A percentile compares a stretch with the other conserved stretches of the same genome.
Evolutionary conservation across 2,329 filamentous ascomycete species (phyloP).

Genomic region (Cercospora zeina): DNA sequence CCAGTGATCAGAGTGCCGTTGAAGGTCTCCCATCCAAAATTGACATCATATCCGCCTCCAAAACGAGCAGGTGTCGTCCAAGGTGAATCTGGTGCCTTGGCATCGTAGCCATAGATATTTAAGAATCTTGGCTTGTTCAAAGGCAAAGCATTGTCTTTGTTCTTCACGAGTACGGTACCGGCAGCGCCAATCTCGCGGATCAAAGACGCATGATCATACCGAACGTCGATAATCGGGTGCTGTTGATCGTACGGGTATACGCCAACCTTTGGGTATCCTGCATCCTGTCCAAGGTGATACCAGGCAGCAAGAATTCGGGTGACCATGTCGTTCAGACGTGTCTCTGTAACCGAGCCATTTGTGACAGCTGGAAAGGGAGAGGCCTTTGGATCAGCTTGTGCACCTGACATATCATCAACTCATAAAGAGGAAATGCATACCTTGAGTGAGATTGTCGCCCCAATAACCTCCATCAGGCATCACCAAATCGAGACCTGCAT

Average conservation of each 20-base stretch:
- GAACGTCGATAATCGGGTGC: conserved; percentile 58
- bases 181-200: conserved; percentile 53
- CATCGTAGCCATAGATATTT: conserved; percentile 46
- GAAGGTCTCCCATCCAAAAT: conserved; percentile 39
- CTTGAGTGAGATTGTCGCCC: conserved; percentile 43
- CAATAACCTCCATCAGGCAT: conserved; percentile 55
- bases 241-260: conserved; percentile 29
- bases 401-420: neutral
- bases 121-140: conserved; percentile 48
- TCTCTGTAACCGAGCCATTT: conserved; percentile 51
- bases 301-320: conserved; percentile 53
- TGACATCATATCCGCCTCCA: conserved; percentile 45
- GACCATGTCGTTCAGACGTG: conserved; percentile 61
- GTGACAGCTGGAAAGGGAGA: conserved; percentile 54
- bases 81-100: conserved; percentile 35
- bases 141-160: conserved; percentile 58
- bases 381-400: neutral
- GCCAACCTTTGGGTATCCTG: conserved; percentile 26
- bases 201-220: conserved; percentile 51
- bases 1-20: conserved; percentile 30
- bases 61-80: conserved; percentile 44
- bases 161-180: conserved; percentile 63
- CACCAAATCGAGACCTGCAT: conserved; percentile 64
- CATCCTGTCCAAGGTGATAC: conserved; percentile 60
- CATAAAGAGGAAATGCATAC: neutral